phyloP scores from a whole-genome alignment of 305 asterid species.

The Fraxinus floribunda region DNA sequence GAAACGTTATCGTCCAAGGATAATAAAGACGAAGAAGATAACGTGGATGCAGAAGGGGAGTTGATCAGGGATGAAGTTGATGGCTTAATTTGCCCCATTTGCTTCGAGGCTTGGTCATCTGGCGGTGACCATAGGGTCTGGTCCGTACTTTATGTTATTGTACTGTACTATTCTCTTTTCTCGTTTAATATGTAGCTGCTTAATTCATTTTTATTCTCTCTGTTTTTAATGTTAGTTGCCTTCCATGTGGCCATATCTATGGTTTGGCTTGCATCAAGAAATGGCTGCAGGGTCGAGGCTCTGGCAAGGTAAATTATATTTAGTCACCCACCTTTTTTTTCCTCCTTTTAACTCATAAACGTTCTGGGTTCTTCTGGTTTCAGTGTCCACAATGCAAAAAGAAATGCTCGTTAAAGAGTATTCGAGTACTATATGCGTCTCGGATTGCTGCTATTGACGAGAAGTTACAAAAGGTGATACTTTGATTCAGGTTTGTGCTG shows the following conservation, averaged over 20 bases:
- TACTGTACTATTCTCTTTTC: background rate
- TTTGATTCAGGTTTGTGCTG: background rate
- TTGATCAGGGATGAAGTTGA: slow-evolving; percentile 59
- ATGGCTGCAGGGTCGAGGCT: slow-evolving; percentile 63
- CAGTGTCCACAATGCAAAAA: slow-evolving; percentile 94
- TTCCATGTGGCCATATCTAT: slow-evolving; percentile 91
- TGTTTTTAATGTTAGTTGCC: slow-evolving; percentile 49
- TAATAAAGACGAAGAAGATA: slow-evolving; percentile 19
- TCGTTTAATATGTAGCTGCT: background rate
- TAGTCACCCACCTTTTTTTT: background rate
- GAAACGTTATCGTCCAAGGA: slow-evolving; percentile 29
- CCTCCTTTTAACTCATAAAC: background rate
- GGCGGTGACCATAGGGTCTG: slow-evolving; percentile 75
- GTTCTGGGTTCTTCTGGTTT: slow-evolving; percentile 7
- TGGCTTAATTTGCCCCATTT: slow-evolving; percentile 79
- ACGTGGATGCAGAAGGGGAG: slow-evolving; percentile 26
- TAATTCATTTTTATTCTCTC: background rate
- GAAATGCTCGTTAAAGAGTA: slow-evolving; percentile 57
- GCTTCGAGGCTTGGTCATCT: slow-evolving; percentile 83
- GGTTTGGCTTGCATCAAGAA: slow-evolving; percentile 81
- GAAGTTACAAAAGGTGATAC: slow-evolving; percentile 67
- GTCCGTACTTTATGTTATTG: slow-evolving; percentile 30
- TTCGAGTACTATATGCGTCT: slow-evolving; percentile 73
- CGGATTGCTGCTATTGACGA: slow-evolving; percentile 61
- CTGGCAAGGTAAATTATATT: slow-evolving; percentile 56